These are phyloP conservation scores for Melanomma pulvis-pyrius DNA, from an alignment of 495 filamentous ascomycete species.

Conservation along the genomic window DNA sequence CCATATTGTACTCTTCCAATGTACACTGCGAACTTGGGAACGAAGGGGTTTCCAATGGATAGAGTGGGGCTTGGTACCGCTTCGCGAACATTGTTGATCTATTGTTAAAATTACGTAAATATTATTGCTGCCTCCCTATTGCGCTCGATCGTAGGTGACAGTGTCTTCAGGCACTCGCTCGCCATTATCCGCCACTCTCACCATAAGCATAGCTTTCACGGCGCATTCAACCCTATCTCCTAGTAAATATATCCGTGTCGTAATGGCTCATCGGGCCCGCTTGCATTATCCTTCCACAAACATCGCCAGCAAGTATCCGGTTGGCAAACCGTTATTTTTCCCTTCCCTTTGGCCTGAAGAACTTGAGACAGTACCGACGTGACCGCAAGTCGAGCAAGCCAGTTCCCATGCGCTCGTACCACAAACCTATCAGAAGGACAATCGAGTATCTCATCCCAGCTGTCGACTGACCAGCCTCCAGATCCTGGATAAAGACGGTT, in stretches of 20 bases:
- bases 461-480: background rate
- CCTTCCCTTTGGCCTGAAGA: background rate
- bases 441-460: slow-evolving; percentile 6
- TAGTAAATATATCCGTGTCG: background rate
- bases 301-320: slow-evolving; percentile 2
- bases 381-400: slow-evolving; percentile 5
- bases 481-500: background rate
- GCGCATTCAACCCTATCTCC: background rate
- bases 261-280: background rate
- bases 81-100: too few species aligned
- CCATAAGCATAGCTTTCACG: too few species aligned
- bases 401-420: slow-evolving; percentile 10
- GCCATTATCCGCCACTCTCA: too few species aligned
- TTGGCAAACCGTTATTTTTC: background rate
- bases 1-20: too few species aligned
- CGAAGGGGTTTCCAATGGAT: too few species aligned
- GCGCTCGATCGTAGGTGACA: too few species aligned
- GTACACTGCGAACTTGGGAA: too few species aligned
- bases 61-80: too few species aligned
- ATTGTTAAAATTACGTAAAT: too few species aligned
- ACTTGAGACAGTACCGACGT: background rate
- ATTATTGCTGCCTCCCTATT: too few species aligned
- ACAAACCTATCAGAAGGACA: background rate
- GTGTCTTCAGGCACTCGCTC: too few species aligned
- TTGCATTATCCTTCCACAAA: background rate